phyloP scores from a whole-genome alignment of 768 basidiomycete species.

The Macrocybe gigantea region DNA sequence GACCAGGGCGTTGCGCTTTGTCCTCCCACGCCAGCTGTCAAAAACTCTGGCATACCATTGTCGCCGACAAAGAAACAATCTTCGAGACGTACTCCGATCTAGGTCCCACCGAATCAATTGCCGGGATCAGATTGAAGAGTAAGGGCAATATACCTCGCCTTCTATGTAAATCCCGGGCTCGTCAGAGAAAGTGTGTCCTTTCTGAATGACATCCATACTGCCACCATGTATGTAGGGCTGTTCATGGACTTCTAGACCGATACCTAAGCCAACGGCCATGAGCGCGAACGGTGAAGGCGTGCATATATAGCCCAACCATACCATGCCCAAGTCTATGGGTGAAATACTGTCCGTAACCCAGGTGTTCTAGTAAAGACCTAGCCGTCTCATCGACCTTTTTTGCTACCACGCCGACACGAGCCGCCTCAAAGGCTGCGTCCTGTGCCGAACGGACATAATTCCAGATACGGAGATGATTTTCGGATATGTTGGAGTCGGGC shows the following conservation, averaged over 20 bases:
- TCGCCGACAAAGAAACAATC: slow-evolving; percentile 73
- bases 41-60: slow-evolving; percentile 45
- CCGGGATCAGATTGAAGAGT: slow-evolving; percentile 1
- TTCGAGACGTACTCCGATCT: slow-evolving; percentile 79
- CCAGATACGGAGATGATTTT: slow-evolving; percentile 56
- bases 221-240: slow-evolving; percentile 75
- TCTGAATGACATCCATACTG: slow-evolving; percentile 47
- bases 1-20: slow-evolving; percentile 39
- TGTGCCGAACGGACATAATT: slow-evolving; percentile 61
- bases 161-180: slow-evolving; percentile 78
- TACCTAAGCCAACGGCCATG: slow-evolving; percentile 40
- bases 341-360: slow-evolving; percentile 53
- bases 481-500: slow-evolving; percentile 46
- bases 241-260: slow-evolving; percentile 82
- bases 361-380: slow-evolving; percentile 37
- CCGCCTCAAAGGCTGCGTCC: slow-evolving; percentile 39
- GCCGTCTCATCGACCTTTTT: slow-evolving; percentile 59
- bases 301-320: slow-evolving; percentile 20
- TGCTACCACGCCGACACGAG: slow-evolving; percentile 43
- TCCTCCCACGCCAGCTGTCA: slow-evolving; percentile 64
- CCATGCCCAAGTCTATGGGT: slow-evolving; percentile 82
- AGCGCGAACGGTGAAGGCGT: slow-evolving; percentile 5
- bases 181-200: slow-evolving; percentile 74
- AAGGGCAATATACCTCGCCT: slow-evolving; percentile 39
- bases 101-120: slow-evolving; percentile 1